Evolutionary conservation across 768 basidiomycete species (phyloP).

Genomic region (Tylopilus balloui): DNA sequence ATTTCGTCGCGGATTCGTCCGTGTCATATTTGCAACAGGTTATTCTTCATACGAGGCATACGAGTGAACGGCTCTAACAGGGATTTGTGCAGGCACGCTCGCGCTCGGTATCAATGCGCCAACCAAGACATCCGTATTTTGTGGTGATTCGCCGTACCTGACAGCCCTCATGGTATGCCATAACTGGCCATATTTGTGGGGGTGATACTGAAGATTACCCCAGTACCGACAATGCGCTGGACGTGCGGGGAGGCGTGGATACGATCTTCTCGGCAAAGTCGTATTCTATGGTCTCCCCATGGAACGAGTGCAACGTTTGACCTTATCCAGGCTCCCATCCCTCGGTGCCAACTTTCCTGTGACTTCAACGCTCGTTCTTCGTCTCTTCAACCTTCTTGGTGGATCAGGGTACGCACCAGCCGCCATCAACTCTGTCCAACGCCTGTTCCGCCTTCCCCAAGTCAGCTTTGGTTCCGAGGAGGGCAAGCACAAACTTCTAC

Average conservation of each 20-base stretch:
- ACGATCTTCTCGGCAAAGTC: conserved; percentile 64
- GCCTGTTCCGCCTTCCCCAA: conserved; percentile 53
- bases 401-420: conserved; percentile 50
- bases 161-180: conserved; percentile 54
- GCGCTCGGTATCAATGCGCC: conserved; percentile 77
- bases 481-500: conserved; percentile 53
- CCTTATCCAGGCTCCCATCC: conserved; percentile 58
- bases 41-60: not conserved
- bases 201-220: not conserved
- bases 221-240: conserved; percentile 74
- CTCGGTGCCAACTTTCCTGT: conserved; percentile 63
- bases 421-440: conserved; percentile 47
- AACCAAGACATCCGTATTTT: conserved; percentile 60
- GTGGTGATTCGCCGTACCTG: conserved; percentile 55
- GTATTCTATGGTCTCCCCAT: conserved; percentile 67
- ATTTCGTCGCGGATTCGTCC: conserved; percentile 58
- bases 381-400: conserved; percentile 60
- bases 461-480: conserved; percentile 53
- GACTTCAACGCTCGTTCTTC: conserved; percentile 59
- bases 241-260: conserved; percentile 69
- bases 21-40: conserved; percentile 67
- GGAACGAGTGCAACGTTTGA: conserved; percentile 58
- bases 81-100: conserved; percentile 46
- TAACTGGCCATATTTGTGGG: not conserved
- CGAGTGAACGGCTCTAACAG: not conserved